These are phyloP conservation scores for Daldinia concentrica DNA, from an alignment of 495 filamentous ascomycete genomes.

Conservation along the genomic window DNA sequence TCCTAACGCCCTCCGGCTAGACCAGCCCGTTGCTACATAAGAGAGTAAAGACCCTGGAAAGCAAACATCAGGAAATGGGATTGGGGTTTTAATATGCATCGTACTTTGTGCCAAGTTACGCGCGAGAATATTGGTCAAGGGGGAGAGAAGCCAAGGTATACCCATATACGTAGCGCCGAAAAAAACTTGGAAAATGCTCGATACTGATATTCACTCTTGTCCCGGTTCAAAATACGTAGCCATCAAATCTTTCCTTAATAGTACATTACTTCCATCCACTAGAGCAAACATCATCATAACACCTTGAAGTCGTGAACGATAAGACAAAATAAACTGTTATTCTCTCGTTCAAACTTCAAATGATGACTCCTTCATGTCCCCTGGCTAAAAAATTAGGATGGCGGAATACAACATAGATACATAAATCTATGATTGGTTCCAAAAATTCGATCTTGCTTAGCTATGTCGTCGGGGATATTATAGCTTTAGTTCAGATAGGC, in stretches of 20 bases:
- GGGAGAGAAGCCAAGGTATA: neutral
- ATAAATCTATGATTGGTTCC: conserved; percentile 46
- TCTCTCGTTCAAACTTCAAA: conserved; percentile 40
- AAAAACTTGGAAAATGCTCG: conserved; percentile 10
- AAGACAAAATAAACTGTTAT: conserved; percentile 43
- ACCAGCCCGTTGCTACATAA: conserved; percentile 23
- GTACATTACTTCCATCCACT: conserved; percentile 42
- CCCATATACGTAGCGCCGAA: neutral
- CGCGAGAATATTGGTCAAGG: neutral
- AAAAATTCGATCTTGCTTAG: conserved; percentile 38
- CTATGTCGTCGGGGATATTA: conserved; percentile 25
- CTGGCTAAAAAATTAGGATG: conserved; percentile 31
- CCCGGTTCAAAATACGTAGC: conserved; percentile 33
- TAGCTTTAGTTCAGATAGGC: conserved; percentile 31
- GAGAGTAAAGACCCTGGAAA: conserved; percentile 16
- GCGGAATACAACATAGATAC: conserved; percentile 39
- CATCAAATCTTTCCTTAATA: conserved; percentile 40
- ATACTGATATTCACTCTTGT: conserved; percentile 35
- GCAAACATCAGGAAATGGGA: too few relatives aligned
- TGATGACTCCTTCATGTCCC: conserved; percentile 30
- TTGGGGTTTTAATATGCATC: too few relatives aligned
- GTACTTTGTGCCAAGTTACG: neutral
- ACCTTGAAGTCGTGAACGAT: conserved; percentile 39
- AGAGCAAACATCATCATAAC: conserved; percentile 36
- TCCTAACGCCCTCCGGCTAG: conserved; percentile 26